Base-by-base conservation (phyloP, 345 rosid species). In the Hibiscus trionum region DNA sequence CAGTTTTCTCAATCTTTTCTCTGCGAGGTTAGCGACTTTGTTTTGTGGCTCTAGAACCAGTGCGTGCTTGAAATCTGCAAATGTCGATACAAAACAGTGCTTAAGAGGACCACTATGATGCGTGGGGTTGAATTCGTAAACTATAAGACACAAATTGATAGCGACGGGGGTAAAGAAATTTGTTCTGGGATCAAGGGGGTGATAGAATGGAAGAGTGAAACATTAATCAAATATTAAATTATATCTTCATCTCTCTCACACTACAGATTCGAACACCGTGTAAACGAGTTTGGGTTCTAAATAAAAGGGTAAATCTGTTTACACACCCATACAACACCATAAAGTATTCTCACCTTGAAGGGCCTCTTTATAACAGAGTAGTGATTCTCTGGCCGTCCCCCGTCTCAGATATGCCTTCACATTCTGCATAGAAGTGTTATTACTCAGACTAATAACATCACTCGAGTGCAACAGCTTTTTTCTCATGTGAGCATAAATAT, bases 321-420 rank as follows among this genome's bases (percentile, higher is more conserved):
- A 11, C 24, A 11, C 24, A 61, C 46, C 26, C 26, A 62, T 8
- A 21, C 6, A 21, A 21, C 33, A 57, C 42, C 14, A 62, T 42
- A 11, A 42, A 19, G 31, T 64, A 70, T 61, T 53, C 70, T 76
- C 77, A 90, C 97, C 98, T 84, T 86, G 87, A 74, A 83, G 83
- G 75, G 98, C 91, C 77, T 90, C 96, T 77, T 94, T 86, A 76
- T 94, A 82, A 72, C 79, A 73, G 39, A 81, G 73, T 71, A 94
- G 97, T 5, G 96, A 84, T 83, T 91, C 98, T 72, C 94, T 87
- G 61, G 97, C 96, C 2, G 97, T 85, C 78, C 97, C 98, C 37
- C 96, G 93, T 77, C 98, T 90, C 79, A 94, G 69, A 81, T 91
- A 91, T 3, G 97, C 97, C 84, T 91, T 94, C 61, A 94, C 97